Evolutionary conservation across 225 moss, liverwort and hornwort genomes (phyloP).

Genomic region (Marchantia polymorpha): DNA sequence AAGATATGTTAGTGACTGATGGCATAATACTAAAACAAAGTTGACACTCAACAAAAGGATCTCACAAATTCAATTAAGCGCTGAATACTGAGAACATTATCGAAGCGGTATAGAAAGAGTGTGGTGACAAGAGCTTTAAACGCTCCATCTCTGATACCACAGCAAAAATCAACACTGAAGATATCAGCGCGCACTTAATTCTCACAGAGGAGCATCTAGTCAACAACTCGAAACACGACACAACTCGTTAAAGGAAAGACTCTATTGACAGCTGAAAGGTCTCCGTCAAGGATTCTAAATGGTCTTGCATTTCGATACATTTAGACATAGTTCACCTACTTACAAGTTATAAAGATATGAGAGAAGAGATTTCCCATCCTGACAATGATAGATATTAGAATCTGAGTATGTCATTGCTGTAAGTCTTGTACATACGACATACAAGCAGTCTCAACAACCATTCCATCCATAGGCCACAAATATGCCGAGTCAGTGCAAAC

Average conservation of each 20-base stretch:
- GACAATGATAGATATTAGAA: background rate
- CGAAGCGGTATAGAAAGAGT: background rate
- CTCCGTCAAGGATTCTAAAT: too few species aligned
- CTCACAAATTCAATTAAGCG: background rate
- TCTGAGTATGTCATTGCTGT: slow-evolving; percentile 3
- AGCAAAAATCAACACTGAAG: too few species aligned
- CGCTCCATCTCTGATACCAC: background rate
- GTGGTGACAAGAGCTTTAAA: background rate
- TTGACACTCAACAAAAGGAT: background rate
- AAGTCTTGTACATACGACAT: background rate
- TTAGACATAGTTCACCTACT: background rate
- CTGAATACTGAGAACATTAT: background rate
- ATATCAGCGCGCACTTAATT: background rate
- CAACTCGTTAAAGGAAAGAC: too few species aligned
- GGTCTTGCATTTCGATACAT: background rate
- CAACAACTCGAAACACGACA: background rate
- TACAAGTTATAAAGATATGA: background rate
- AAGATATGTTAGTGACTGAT: background rate
- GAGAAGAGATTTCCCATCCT: background rate
- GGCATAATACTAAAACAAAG: background rate
- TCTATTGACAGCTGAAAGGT: too few species aligned
- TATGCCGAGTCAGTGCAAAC: background rate
- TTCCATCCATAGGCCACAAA: background rate
- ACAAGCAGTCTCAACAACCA: background rate
- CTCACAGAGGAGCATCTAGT: background rate